A percentile compares a stretch with the other conserved stretches of the same genome.
These are phyloP conservation scores for Wilcoxina mikolae DNA, from an alignment of 495 filamentous ascomycete species.

Conservation along the genomic window DNA sequence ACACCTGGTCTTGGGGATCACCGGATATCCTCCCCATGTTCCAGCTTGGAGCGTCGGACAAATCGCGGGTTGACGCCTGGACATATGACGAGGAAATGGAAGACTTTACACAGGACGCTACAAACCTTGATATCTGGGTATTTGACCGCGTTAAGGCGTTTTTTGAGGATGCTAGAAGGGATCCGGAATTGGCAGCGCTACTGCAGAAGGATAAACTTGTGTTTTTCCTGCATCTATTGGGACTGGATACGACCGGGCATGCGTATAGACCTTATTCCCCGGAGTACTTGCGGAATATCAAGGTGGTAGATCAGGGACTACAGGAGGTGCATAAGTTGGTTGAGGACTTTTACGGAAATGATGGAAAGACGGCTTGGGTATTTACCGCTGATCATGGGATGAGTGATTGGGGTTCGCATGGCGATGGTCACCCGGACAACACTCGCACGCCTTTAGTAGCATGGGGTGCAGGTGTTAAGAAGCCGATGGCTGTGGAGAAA, in stretches of 20 bases:
- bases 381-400: constrained; percentile 99
- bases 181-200: constrained; percentile 58
- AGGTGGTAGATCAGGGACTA: constrained; percentile 81
- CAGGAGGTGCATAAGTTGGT: constrained; percentile 66
- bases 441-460: constrained; percentile 84
- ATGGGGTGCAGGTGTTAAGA: constrained; percentile 87
- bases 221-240: constrained; percentile 94
- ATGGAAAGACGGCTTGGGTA: constrained; percentile 82
- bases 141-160: constrained; percentile 83
- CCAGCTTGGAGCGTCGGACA: constrained; percentile 67
- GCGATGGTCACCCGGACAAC: constrained; percentile 95
- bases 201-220: constrained; percentile 75
- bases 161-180: constrained; percentile 61
- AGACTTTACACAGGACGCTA: constrained; percentile 69
- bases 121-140: constrained; percentile 79
- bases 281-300: constrained; percentile 90
- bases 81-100: constrained; percentile 74
- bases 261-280: constrained; percentile 78
- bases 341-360: constrained; percentile 69
- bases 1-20: constrained; percentile 99
- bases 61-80: constrained; percentile 68
- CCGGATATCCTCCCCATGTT: constrained; percentile 98
- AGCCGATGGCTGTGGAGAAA: constrained; percentile 43
- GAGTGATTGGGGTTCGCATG: constrained; percentile 97
- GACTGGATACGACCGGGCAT: constrained; percentile 87